Base-by-base conservation (phyloP, 345 rosid genomes). In the Syzygium oleosum region DNA sequence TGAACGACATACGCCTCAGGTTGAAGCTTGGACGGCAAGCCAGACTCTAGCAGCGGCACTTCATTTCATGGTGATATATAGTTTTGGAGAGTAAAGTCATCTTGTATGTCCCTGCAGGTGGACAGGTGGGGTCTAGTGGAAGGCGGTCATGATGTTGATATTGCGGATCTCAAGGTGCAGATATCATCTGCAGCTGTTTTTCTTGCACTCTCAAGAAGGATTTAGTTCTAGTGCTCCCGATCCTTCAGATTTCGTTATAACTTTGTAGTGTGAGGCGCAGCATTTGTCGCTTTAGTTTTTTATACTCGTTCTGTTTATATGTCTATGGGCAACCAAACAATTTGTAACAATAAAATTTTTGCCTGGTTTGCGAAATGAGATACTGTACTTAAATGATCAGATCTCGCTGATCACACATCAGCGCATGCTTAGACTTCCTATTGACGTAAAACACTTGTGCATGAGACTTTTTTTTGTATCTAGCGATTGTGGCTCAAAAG, bases 51-150 rank as follows among this genome's bases (percentile, higher is more conserved):
- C 25, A 34, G 38, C 0, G 4, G 49, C 46, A 21, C 49, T 73
- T 34, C 41, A 34, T 12, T 34, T 34, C 0, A 17, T 73, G 46
- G 80, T 73, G 38, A 34, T 34, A 5, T 73, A 23, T 43, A 52
- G 43, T 2, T 29, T 65, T 87, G 52, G 84, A 52, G 61, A 88
- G 31, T 25, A 25, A 16, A 56, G 9, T 34, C 55, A 38, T 27
- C 85, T 58, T 73, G 51, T 88, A 7, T 85, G 63, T 41, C 12
- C 55, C 13, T 90, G 90, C 91, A 97, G 99, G 97, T 96, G 87
- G 96, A 93, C 89, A 95, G 87, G 87, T 98, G 99, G 99, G 99
- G 99, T 88, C 91, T 98, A 78, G 99, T 97, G 23, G 99, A 97
- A 93, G 99, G 99, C 5, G 99, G 99, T 49, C 99, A 96, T 34